Evolutionary conservation across 2,329 filamentous ascomycete genomes (phyloP).

Genomic region (Xylariaceae sp.): DNA sequence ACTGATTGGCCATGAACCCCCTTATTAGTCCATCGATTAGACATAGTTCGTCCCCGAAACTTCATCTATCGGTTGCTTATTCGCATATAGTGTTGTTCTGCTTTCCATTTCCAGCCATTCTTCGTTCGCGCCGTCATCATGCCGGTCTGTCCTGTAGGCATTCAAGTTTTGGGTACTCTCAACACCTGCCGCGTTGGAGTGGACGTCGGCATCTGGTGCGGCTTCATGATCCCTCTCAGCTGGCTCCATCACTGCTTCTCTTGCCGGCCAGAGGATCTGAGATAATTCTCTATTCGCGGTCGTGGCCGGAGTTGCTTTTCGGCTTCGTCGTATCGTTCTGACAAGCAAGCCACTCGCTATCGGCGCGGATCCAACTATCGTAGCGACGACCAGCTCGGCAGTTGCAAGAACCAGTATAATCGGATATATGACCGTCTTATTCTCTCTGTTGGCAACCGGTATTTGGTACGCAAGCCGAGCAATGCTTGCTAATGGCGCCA

Average conservation of each 20-base stretch:
- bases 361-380: constrained; percentile 25
- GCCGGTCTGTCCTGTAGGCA: not conserved
- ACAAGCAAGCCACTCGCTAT: constrained; percentile 21
- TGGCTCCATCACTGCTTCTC: constrained; percentile 8
- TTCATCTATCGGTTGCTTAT: not conserved
- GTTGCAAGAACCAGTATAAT: constrained; percentile 24
- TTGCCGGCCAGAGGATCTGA: constrained; percentile 18
- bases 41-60: constrained; percentile 1
- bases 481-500: constrained; percentile 27
- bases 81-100: constrained; percentile 1
- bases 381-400: constrained; percentile 23
- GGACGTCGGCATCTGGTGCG: constrained; percentile 2
- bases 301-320: not conserved
- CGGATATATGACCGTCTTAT: constrained; percentile 26
- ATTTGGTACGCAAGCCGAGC: constrained; percentile 26
- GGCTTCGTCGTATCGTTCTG: constrained; percentile 12
- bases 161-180: constrained; percentile 6
- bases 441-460: constrained; percentile 11
- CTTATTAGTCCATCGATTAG: not conserved
- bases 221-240: not conserved
- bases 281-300: constrained; percentile 9
- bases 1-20: too few relatives aligned
- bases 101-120: constrained; percentile 4
- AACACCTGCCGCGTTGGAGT: not conserved
- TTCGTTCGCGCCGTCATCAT: constrained; percentile 3